Evolutionary conservation across 257 asterid species (phyloP).

Genomic region (Jasminum sambac): DNA sequence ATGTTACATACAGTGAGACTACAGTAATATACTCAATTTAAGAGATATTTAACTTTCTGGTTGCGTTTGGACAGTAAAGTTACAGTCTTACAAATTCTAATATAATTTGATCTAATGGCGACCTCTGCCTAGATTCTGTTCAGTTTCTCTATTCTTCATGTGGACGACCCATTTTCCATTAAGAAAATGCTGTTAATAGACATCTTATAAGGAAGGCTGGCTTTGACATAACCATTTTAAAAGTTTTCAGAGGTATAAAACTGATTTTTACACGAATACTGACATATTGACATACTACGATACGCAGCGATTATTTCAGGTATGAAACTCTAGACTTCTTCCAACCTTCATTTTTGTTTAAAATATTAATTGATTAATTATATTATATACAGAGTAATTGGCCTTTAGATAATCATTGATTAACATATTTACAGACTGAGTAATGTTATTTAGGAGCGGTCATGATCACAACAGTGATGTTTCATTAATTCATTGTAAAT

Average conservation of each 20-base stretch:
- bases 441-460: too few relatives aligned
- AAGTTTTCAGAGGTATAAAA: neutral
- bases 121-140: neutral
- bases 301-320: conserved; percentile 4
- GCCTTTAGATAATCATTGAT: neutral
- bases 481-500: too few relatives aligned
- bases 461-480: too few relatives aligned
- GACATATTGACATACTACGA: conserved; percentile 2
- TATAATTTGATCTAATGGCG: neutral
- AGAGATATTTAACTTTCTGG: neutral
- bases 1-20: neutral
- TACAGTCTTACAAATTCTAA: neutral
- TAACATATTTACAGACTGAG: neutral
- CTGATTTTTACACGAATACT: conserved; percentile 11
- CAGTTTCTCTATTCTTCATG: neutral
- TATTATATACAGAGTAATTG: neutral
- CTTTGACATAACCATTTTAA: neutral
- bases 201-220: neutral
- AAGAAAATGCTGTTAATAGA: neutral
- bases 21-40: neutral
- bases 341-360: neutral
- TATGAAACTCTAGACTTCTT: neutral
- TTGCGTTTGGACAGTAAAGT: neutral
- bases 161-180: neutral
- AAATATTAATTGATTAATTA: neutral